Base-by-base conservation (phyloP, 2,329 filamentous ascomycete species). In the Bipolaris sorokiniana region DNA sequence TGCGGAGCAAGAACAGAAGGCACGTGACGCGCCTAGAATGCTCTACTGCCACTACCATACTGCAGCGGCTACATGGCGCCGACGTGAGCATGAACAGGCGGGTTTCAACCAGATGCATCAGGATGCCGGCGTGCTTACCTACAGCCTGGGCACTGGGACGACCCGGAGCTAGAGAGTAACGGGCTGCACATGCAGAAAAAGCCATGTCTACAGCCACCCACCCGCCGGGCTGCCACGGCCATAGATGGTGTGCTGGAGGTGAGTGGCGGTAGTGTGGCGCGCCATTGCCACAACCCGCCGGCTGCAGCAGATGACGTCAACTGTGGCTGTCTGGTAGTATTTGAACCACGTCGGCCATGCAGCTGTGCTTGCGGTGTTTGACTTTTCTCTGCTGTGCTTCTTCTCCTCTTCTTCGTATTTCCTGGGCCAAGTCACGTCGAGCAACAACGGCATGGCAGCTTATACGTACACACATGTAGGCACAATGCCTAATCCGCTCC, bases 321-420 rank as follows among this genome's bases (percentile, higher is more conserved):
- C 46, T 41, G 50, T 46, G 20, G 41, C 41, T 31, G 13, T 13
- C 33, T 38, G 13, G 31, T 52, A 45, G 31, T 52, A 45, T 52
- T 46, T 44, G 42, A 44, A 44, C 42, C 50, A 52, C 50, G 33
- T 37, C 50, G 11, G 23, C 16, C 20, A 26, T 42, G 36, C 26
- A 22, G 20, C 47, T n/a, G 18, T 1, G 20, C 33, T 45, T 23
- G 13, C 52, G 16, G 28, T 13, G 37, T 33, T 31, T 16, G 28
- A 31, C 23, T 50, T 42, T 41, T 22, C 23, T 51, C 38, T 13
- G 16, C 37, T 6, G n/a, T 45, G 23, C 13, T 11, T 46, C 15
- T 45, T 11, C 20, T 18, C 16, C 3, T 22, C 7, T 23, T 11
- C 6, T 15, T 3, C 26, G 20, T 15, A 11, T 18, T 16, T 10